A percentile compares a stretch with the other conserved stretches of the same genome.
phyloP scores from a whole-genome alignment of 331 rosid genomes.

The Quercus phellos region DNA sequence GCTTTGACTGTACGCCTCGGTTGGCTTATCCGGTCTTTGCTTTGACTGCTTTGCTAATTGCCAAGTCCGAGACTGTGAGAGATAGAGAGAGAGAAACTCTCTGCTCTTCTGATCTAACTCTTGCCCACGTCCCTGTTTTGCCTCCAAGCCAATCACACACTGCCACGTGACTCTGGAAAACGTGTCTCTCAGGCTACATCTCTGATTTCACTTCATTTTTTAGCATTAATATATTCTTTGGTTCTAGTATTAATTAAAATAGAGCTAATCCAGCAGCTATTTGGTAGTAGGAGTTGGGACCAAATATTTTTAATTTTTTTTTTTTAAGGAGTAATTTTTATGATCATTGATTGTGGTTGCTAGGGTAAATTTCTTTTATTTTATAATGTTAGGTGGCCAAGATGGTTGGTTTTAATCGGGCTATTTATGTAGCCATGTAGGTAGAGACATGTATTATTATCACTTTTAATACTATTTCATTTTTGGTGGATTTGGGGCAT shows the following conservation, averaged over 20 bases:
- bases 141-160: slow-evolving; percentile 18
- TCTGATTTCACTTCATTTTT: slow-evolving; percentile 27
- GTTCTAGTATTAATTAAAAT: neutral
- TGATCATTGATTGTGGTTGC: too few species aligned
- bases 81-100: too few species aligned
- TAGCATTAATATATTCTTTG: neutral
- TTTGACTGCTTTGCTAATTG: slow-evolving; percentile 46
- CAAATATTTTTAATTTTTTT: too few species aligned
- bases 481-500: neutral
- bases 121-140: slow-evolving; percentile 15
- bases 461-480: neutral
- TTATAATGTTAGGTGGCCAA: neutral
- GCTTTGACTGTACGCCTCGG: slow-evolving; percentile 66
- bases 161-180: slow-evolving; percentile 33
- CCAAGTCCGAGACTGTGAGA: slow-evolving; percentile 12
- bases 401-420: neutral
- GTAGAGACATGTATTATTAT: neutral
- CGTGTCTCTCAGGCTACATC: slow-evolving; percentile 27
- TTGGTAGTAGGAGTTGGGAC: neutral
- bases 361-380: too few species aligned
- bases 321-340: too few species aligned
- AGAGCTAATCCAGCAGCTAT: too few species aligned
- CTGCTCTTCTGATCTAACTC: neutral
- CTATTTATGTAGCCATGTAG: neutral
- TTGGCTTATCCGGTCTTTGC: slow-evolving; percentile 59